Evolutionary conservation across 1,139 yeast genomes (phyloP).

Genomic region (Yamadazyma epiphylla): DNA sequence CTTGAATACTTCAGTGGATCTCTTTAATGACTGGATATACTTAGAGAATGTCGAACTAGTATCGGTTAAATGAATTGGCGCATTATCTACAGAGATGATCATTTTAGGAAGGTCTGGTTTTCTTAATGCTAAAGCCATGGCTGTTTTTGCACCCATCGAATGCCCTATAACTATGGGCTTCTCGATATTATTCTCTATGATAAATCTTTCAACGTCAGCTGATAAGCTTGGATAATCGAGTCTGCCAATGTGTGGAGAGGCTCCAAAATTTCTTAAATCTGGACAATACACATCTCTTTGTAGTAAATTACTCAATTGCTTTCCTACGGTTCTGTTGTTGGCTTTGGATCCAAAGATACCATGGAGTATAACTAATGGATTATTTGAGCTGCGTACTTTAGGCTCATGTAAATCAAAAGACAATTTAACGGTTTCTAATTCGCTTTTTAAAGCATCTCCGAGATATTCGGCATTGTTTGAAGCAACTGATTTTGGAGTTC

Average conservation of each 20-base stretch:
- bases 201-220: conserved; percentile 76
- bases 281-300: conserved; percentile 59
- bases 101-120: conserved; percentile 61
- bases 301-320: conserved; percentile 37
- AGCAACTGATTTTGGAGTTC: conserved; percentile 6
- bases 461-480: conserved; percentile 11
- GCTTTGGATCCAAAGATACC: conserved; percentile 84
- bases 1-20: conserved; percentile 42
- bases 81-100: conserved; percentile 81
- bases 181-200: conserved; percentile 43
- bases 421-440: conserved; percentile 28
- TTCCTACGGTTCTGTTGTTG: conserved; percentile 75
- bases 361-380: conserved; percentile 75
- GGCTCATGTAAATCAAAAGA: conserved; percentile 29
- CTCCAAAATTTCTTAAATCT: conserved; percentile 89
- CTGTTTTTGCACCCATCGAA: conserved; percentile 96
- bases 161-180: conserved; percentile 80
- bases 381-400: conserved; percentile 11
- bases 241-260: conserved; percentile 67
- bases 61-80: conserved; percentile 69
- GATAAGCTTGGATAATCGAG: conserved; percentile 83
- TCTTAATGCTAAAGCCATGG: conserved; percentile 79
- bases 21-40: conserved; percentile 61
- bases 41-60: conserved; percentile 51
- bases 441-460: conserved; percentile 22